phyloP scores from a whole-genome alignment of 2,329 filamentous ascomycete species.

The Incumbomyces delicatus region DNA sequence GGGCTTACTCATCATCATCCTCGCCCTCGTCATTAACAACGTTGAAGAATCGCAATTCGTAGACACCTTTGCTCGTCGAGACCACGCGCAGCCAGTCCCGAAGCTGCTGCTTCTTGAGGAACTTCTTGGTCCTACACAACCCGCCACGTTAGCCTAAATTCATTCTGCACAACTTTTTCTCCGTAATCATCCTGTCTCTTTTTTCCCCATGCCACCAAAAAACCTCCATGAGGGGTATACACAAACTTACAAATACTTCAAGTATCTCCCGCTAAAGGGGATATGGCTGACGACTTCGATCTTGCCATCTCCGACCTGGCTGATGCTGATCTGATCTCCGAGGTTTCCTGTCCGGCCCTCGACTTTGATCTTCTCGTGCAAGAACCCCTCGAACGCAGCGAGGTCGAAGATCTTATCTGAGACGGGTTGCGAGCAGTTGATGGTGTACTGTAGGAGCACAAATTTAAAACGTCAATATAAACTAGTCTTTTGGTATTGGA shows the following conservation, averaged over 20 bases:
- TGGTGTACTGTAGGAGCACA: conserved; percentile 64
- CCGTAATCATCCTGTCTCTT: no score
- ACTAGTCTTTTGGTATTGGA: no score
- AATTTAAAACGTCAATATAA: no score
- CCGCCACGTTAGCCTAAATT: background rate
- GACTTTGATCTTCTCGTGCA: conserved; percentile 99
- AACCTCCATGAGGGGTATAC: background rate
- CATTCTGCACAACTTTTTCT: background rate
- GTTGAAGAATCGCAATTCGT: conserved; percentile 99
- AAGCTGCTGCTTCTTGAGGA: conserved; percentile 99
- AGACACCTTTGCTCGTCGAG: conserved; percentile 93
- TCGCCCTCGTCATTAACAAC: conserved; percentile 97
- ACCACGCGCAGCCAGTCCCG: conserved; percentile 99
- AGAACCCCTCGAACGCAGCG: conserved; percentile 98
- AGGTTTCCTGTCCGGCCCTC: conserved; percentile 97
- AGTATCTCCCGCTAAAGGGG: conserved; percentile 95
- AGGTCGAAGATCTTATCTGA: conserved; percentile 99
- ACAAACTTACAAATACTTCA: conserved; percentile 90
- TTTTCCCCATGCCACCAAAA: background rate
- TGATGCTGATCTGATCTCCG: conserved; percentile 83
- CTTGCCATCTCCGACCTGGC: conserved; percentile 89
- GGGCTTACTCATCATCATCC: conserved; percentile 90
- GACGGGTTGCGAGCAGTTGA: conserved; percentile 97
- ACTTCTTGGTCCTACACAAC: conserved; percentile 85
- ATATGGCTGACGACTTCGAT: conserved; percentile 96